Conservation (phyloP, 129 eudicot genomes). For the Arctium minus region DNA sequence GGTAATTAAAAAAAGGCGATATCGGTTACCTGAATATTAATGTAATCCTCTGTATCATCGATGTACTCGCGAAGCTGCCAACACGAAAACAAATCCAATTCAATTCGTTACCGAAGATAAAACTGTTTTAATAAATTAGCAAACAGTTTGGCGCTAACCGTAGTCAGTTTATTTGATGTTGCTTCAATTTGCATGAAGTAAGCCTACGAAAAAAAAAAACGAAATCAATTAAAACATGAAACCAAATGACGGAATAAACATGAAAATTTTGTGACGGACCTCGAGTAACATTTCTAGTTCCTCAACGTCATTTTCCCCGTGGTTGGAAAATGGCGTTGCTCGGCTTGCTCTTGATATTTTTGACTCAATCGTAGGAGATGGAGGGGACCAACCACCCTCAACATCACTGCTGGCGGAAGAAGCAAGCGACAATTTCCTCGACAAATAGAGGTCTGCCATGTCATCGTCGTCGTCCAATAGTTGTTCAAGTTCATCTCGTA, state of each 20-base stretch:
- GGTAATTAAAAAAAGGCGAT: not conserved
- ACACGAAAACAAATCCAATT: not conserved
- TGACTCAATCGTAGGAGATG: slow-evolving; percentile 52
- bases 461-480: slow-evolving; percentile 84
- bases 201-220: slow-evolving; percentile 44
- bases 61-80: slow-evolving; percentile 81
- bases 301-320: slow-evolving; percentile 62
- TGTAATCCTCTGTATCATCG: slow-evolving; percentile 95
- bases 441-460: slow-evolving; percentile 78
- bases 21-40: slow-evolving; percentile 77
- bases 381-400: slow-evolving; percentile 46
- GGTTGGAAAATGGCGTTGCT: slow-evolving; percentile 38
- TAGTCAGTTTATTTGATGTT: slow-evolving; percentile 64
- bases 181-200: slow-evolving; percentile 86
- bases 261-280: slow-evolving; percentile 32
- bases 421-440: slow-evolving; percentile 49
- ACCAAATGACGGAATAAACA: not conserved
- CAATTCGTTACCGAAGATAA: not conserved
- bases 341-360: slow-evolving; percentile 60
- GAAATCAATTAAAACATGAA: not conserved
- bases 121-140: not conserved
- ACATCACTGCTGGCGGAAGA: slow-evolving; percentile 43
- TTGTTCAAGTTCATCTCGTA: slow-evolving; percentile 84
- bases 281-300: slow-evolving; percentile 92
- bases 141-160: slow-evolving; percentile 38